Conservation (phyloP, 371 early-diverging fungal species). For the Blakeslea trispora region DNA sequence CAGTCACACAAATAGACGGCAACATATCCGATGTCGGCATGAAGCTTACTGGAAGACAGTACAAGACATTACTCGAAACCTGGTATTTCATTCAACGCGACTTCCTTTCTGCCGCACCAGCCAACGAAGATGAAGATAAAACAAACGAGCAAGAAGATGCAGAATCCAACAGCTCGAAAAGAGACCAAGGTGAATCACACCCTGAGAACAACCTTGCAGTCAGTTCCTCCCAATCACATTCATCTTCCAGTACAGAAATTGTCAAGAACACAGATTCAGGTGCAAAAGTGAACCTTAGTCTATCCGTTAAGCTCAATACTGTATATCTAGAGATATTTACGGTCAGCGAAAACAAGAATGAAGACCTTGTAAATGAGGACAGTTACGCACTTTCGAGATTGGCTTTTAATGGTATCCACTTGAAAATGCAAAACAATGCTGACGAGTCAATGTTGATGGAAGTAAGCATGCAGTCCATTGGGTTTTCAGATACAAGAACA, state of each 20-base stretch:
- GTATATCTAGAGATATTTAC: constrained; percentile 54
- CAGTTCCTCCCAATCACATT: neutral
- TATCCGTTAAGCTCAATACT: constrained; percentile 26
- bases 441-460: constrained; percentile 76
- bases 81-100: constrained; percentile 60
- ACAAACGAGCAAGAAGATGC: neutral
- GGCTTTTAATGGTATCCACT: constrained; percentile 52
- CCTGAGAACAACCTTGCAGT: neutral
- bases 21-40: constrained; percentile 77
- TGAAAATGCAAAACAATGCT: constrained; percentile 67
- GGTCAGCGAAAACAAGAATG: constrained; percentile 54
- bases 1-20: constrained; percentile 63
- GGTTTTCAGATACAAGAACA: constrained; percentile 79
- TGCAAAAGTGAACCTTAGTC: constrained; percentile 19
- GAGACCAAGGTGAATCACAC: no score
- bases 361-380: constrained; percentile 18
- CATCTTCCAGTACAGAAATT: neutral
- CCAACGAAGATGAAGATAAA: neutral
- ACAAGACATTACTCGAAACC: constrained; percentile 69
- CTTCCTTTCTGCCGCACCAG: constrained; percentile 42
- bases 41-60: constrained; percentile 80
- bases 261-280: neutral
- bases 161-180: neutral
- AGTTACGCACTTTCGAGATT: constrained; percentile 49
- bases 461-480: constrained; percentile 69